Evolutionary conservation across 2,329 filamentous ascomycete genomes (phyloP).

Genomic region (Aspergillus fumigatus): DNA sequence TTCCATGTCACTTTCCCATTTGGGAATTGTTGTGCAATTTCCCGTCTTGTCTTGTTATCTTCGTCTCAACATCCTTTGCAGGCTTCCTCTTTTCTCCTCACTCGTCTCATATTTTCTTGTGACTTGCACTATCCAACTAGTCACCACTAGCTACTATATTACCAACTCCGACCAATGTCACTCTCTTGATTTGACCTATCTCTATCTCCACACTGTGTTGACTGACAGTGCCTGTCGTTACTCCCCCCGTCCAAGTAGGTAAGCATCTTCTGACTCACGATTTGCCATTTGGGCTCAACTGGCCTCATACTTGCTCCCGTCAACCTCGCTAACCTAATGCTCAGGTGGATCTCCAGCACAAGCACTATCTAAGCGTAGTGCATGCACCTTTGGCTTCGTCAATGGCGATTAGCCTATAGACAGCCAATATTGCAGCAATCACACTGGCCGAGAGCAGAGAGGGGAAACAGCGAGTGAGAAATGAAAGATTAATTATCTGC

Average conservation of each 20-base stretch:
- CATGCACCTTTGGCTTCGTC: not conserved
- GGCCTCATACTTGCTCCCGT: not conserved
- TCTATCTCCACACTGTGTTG: not conserved
- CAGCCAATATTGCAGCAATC: not conserved
- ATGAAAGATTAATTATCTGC: not conserved
- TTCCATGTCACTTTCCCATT: not conserved
- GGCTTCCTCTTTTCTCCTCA: not conserved
- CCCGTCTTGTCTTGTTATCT: not conserved
- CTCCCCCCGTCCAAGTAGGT: not conserved
- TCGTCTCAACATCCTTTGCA: not conserved
- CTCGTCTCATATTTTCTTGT: not conserved
- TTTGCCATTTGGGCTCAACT: not conserved
- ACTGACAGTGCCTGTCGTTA: not conserved
- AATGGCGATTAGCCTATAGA: not conserved
- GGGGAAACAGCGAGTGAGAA: not conserved
- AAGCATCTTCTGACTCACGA: constrained; percentile 1
- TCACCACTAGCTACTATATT: not conserved
- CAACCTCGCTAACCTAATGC: not conserved
- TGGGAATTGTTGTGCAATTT: not conserved
- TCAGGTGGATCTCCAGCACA: constrained; percentile 1
- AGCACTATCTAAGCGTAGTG: constrained; percentile 1
- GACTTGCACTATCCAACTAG: not conserved
- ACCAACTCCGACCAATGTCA: not conserved
- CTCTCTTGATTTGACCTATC: not conserved
- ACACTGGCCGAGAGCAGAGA: not conserved